Evolutionary conservation across 108 stramenopile species (phyloP), one percentile per base, ranked within the genome.

Genomic region (Nitzschia inconspicua): DNA sequence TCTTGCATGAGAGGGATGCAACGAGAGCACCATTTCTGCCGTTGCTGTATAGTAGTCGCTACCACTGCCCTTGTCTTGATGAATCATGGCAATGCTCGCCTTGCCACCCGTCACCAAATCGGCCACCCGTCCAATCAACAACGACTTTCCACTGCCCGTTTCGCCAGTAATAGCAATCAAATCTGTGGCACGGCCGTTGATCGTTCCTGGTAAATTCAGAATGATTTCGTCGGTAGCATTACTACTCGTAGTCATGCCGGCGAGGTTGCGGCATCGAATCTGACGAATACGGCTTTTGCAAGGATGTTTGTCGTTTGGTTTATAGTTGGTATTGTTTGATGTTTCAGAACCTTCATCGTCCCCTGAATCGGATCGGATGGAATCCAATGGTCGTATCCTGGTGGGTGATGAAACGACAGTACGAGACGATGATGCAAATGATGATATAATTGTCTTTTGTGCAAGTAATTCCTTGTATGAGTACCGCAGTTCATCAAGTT

Each of bases 41-140:
- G 11, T 22, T 46, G 66, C 57, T 2, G 57, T 26, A 19, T 32
- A 24, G 47, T 18, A 9, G 36, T 56, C 22, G 13, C 37, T 39
- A 40, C 22, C 29, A 10, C 3, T 5, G 13, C 7, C 36, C 4
- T 32, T 40, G 27, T 22, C 24, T 6, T 68, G 56, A n/a, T n/a
- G n/a, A 5, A 81, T 47, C 47, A 80, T 41, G 3, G 78, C 63
- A 31, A 68, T 19, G 4, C 58, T 44, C n/a, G 75, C 75, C 46
- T 80, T 85, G 6, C 84, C 84, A 23, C 88, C 88, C 0, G 68
- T 72, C 11, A 84, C 52, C 64, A 84, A 49, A 44, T 85, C 82
- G 26, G 76, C 70, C 3, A 72, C 75, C 42, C 79, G 85, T 24
- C 80, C 76, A n/a, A 89, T 54, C 55, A 89, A 57, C 28, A 89